Conservation (phyloP, 2,329 filamentous ascomycete species). For the Talaromyces sp. region DNA sequence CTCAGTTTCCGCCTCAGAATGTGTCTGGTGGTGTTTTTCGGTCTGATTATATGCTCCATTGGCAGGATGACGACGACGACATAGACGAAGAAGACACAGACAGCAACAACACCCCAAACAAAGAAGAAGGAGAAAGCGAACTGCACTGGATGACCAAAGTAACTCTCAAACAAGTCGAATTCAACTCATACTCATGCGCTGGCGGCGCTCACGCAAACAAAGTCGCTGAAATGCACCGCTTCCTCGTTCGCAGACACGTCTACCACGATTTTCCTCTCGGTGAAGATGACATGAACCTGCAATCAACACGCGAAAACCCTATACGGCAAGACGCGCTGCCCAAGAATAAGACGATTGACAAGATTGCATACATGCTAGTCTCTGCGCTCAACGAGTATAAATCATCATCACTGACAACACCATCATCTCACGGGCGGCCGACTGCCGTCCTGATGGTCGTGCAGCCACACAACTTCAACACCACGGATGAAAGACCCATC, state of each 20-base stretch:
- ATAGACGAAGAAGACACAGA: not conserved
- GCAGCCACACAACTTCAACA: constrained; percentile 42
- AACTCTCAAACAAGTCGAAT: constrained; percentile 41
- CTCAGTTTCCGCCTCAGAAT: constrained; percentile 20
- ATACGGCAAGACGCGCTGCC: constrained; percentile 21
- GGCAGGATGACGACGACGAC: not conserved
- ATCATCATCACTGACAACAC: constrained; percentile 10
- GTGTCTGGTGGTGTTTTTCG: constrained; percentile 37
- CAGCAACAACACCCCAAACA: not conserved
- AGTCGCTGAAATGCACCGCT: constrained; percentile 38
- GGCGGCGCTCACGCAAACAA: constrained; percentile 38
- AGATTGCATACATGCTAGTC: constrained; percentile 26
- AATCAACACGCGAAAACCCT: not conserved
- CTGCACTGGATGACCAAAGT: constrained; percentile 3
- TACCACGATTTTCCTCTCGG: constrained; percentile 15
- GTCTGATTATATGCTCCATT: constrained; percentile 42
- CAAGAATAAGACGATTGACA: constrained; percentile 26
- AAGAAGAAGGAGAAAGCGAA: not conserved
- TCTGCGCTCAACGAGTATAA: constrained; percentile 31
- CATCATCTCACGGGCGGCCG: constrained; percentile 3
- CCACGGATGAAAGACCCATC: constrained; percentile 42
- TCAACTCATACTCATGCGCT: constrained; percentile 42
- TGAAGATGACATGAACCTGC: not conserved
- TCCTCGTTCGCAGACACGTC: constrained; percentile 19
- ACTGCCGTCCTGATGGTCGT: constrained; percentile 41